Conservation (phyloP, 2,329 filamentous ascomycete genomes). For the Cordyceps sp. region DNA sequence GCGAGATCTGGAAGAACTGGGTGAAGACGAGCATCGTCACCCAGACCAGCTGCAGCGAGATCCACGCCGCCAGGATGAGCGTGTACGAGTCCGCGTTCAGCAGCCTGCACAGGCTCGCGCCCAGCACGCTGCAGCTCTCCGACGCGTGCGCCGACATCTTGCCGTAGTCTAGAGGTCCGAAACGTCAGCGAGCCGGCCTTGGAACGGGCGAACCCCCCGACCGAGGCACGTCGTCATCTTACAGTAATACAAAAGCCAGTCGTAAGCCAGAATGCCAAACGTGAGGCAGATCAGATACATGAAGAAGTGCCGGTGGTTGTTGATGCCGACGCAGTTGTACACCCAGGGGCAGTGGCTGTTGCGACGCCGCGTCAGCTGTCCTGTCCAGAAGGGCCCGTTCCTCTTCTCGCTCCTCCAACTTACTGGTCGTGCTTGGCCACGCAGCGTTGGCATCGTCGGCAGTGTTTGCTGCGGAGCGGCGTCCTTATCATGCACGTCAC, state of each 20-base stretch:
- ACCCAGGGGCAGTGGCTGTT: slow-evolving; percentile 94
- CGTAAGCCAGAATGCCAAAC: slow-evolving; percentile 54
- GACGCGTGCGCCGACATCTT: slow-evolving; percentile 34
- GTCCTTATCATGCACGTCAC: slow-evolving; percentile 87
- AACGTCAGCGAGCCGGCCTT: background rate
- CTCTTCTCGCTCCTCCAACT: too few species aligned
- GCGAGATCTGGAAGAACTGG: slow-evolving; percentile 80
- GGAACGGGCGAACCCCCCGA: too few species aligned
- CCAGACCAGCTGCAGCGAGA: slow-evolving; percentile 75
- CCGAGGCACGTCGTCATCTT: slow-evolving; percentile 12
- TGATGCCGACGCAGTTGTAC: slow-evolving; percentile 86
- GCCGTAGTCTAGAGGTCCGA: slow-evolving; percentile 39
- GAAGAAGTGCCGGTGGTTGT: slow-evolving; percentile 93
- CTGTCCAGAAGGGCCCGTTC: too few species aligned
- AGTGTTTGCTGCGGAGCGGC: slow-evolving; percentile 90
- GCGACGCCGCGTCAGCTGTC: slow-evolving; percentile 1
- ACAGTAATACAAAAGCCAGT: slow-evolving; percentile 61
- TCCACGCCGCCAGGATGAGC: slow-evolving; percentile 65
- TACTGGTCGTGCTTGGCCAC: slow-evolving; percentile 95
- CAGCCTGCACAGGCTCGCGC: slow-evolving; percentile 56
- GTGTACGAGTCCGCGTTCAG: slow-evolving; percentile 74
- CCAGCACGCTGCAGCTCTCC: slow-evolving; percentile 55
- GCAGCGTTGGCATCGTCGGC: slow-evolving; percentile 76
- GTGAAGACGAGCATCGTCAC: slow-evolving; percentile 94
- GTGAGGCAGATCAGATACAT: slow-evolving; percentile 72